Evolutionary conservation across 441 rosid genomes (phyloP).

Genomic region (Pelargonium fulgidum): DNA sequence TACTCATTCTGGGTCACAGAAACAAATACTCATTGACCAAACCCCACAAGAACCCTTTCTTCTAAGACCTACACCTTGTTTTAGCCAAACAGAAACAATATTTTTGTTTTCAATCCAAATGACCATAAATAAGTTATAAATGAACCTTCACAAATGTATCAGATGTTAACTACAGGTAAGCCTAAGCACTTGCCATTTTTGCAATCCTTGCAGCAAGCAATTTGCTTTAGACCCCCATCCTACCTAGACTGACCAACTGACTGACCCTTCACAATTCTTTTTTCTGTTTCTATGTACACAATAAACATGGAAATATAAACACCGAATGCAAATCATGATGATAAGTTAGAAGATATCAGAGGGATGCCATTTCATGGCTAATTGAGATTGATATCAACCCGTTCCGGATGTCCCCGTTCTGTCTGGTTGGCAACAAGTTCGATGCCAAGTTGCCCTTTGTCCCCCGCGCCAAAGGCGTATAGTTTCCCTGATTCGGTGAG

Average conservation of each 20-base stretch:
- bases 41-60: no score
- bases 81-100: no score
- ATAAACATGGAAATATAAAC: conserved; percentile 35
- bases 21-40: no score
- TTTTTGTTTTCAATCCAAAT: conserved; percentile 20
- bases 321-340: conserved; percentile 36
- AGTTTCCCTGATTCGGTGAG: conserved; percentile 83
- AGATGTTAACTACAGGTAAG: conserved; percentile 39
- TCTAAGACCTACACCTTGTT: no score
- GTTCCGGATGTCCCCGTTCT: conserved; percentile 64
- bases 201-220: conserved; percentile 11
- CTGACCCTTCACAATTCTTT: conserved; percentile 31
- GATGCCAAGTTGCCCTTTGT: conserved; percentile 91
- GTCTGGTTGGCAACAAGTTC: conserved; percentile 56
- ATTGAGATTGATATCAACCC: conserved; percentile 55
- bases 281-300: conserved; percentile 47
- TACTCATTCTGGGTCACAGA: no score
- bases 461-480: conserved; percentile 82
- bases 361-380: conserved; percentile 27
- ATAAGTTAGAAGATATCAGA: conserved; percentile 15
- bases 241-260: conserved; percentile 22
- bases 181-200: conserved; percentile 26
- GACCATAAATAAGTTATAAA: conserved; percentile 27
- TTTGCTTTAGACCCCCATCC: conserved; percentile 24
- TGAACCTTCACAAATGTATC: conserved; percentile 28